Evolutionary conservation across 75 land plant genomes (phyloP), one percentile per base, ranked within the genome.

Genomic region (Azolla pinnata): DNA sequence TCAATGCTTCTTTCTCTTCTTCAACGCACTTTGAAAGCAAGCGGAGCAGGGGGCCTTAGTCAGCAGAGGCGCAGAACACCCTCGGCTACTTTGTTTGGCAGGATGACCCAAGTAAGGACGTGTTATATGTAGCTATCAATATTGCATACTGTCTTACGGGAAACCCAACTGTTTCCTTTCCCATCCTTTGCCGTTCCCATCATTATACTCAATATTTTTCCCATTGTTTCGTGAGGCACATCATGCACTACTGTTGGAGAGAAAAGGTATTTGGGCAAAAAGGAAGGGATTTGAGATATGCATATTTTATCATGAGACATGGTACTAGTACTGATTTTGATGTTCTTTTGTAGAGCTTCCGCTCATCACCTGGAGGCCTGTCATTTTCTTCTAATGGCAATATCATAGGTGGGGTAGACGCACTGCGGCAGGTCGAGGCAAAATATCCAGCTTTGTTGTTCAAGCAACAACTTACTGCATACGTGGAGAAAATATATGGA

Each of bases 391-490:
- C 65, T 0, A 83, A 78, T 77, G 93, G 93, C 56, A 72, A 79
- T 4, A 47, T 76, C 32, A 71, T 62, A 70, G 85, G 84, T 65
- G 96, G 96, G 32, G 68, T 75, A 33, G 96, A 86, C 51, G 46
- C 71, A 30, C 63, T 79, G 47, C 63, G 87, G 28, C 98, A 93
- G 80, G 98, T 93, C 61, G 98, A 93, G 67, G 98, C 98, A 23
- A 93, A 93, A 44, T 93, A 93, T 64, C 98, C 98, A 51, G 98
- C 98, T 72, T 69, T 93, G 59, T 80, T 93, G 40, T 93, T 93
- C 81, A 93, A 93, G 63, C 98, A 93, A 62, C 98, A 93, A 61
- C 90, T 93, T 47, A 93, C 98, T 63, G 98, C 98, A 46, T 93
- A 93, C 75, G 98, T 93, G 19, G 98, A 93, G 54, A 93, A 93